Evolutionary conservation across 345 rosid genomes (phyloP), one percentile per base, ranked within the genome.

Genomic region (Corchorus olitorius): DNA sequence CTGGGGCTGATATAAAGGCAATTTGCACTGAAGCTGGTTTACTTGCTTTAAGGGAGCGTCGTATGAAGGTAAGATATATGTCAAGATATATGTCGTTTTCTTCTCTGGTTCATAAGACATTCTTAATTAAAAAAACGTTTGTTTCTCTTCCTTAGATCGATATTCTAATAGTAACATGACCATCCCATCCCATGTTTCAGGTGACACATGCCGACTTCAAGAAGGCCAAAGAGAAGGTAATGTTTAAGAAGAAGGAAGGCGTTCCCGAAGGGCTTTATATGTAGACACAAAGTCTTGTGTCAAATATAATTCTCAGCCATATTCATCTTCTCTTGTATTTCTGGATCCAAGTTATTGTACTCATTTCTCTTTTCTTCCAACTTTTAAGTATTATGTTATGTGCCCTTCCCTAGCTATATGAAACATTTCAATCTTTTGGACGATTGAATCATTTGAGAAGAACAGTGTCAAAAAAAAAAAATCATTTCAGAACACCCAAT

Each of bases 211-310:
- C 83, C 0, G 98, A 94, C 86, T 90, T 97, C 77, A 94, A 92
- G 91, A 94, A 97, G 80, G 98, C 97, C 0, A 97, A 97, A 76
- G 99, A 97, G 65, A 97, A 92, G 91, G 98, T 97, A 78, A 94
- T 94, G 99, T 92, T 86, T 89, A 97, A 97, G 90, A 97, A 94
- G 96, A 94, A 94, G 70, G 99, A 97, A 86, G 99, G 99, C 56
- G 97, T 97, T 27, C 99, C 98, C 4, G 99, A 97, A 87, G 99
- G 98, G 54, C 94, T 97, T 49, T 97, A 94, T 77, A 90, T 97
- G 97, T 94, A 86, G 89, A 66, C 65, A 34, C 19, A 46, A 27
- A 27, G 1, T 0, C 33, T 20, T 52, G 27, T 61, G 27, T 56
- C 65, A 1, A 17, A 17, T 19, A 15, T 33, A 15, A 6, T 6